Evolutionary conservation across 2,329 filamentous ascomycete genomes (phyloP).

Genomic region (Aspergillus japonicus): DNA sequence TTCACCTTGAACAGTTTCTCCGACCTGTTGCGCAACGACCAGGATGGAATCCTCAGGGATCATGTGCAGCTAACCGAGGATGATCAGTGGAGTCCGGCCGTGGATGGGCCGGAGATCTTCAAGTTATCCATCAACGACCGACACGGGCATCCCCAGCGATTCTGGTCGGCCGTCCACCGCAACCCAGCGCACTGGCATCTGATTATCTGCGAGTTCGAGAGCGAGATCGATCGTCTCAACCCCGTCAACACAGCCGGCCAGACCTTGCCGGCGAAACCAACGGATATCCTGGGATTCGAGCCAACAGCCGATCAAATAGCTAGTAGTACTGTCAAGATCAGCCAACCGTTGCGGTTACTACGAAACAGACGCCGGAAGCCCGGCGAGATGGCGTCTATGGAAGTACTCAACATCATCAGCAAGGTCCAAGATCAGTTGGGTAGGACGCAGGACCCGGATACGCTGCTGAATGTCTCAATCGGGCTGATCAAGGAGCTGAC

Average conservation of each 20-base stretch:
- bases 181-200: constrained; percentile 66
- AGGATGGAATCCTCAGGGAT: constrained; percentile 77
- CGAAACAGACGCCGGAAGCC: neutral
- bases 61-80: constrained; percentile 86
- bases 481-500: neutral
- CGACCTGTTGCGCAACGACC: constrained; percentile 81
- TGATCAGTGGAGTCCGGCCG: constrained; percentile 70
- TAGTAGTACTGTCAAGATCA: constrained; percentile 72
- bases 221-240: constrained; percentile 73
- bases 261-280: constrained; percentile 19
- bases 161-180: constrained; percentile 87
- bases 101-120: constrained; percentile 83
- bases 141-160: constrained; percentile 58
- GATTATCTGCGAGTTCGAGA: constrained; percentile 83
- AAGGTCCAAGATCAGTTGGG: neutral
- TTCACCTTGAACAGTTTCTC: constrained; percentile 74
- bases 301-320: constrained; percentile 72
- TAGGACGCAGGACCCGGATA: neutral
- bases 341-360: constrained; percentile 55
- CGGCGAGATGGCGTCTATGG: neutral
- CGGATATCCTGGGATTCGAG: constrained; percentile 66
- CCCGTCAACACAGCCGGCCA: constrained; percentile 25
- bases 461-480: neutral
- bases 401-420: neutral
- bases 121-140: constrained; percentile 69